Base-by-base conservation (phyloP, 2,329 filamentous ascomycete species). In the Colletotrichum sp. region DNA sequence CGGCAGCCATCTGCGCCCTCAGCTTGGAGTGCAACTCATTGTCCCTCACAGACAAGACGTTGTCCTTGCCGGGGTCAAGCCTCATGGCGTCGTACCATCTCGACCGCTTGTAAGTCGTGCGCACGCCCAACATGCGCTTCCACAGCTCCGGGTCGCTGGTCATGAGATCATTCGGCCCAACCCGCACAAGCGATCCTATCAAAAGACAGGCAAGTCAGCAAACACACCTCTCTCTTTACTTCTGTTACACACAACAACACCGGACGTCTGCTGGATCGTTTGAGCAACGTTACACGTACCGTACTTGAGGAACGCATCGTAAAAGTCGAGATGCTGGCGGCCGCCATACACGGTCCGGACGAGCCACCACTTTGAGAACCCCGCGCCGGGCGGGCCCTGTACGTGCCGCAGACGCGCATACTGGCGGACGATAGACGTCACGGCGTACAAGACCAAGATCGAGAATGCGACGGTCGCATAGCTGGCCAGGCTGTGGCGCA, bases 51-150 rank as follows among this genome's bases (percentile, higher is more conserved):
- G 88, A 90, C 44, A 91, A 87, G 8, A 92, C 85, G 74, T 89
- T 91, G 77, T 91, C 88, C 30, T 87, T 83, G n/a, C 88, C 85
- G 0, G 89, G 88, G 73, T 92, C 88, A 76, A 93, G 85, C 16
- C 87, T 86, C 72, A 89, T 84, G 6, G 85, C 87, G 72, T 86
- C 83, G 79, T 90, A 91, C 84, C 88, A 90, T 2, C 77, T 78
- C 0, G 83, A 83, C 2, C 85, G 84, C 3, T 77, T 80, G 73
- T 87, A 88, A 8, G 76, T 72, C 30, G 83, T 84, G 15, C 86
- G 82, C 4, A 84, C 85, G 1, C 80, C 81, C 8, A 81, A 83
- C 80, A 88, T 85, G 26, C 78, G 82, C 26, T 84, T 83, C 13
- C 88, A 70, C 28, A 86, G 78, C 2, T 82, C 84, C 0, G 86